A percentile compares a stretch with the other conserved stretches of the same genome.
Conservation (phyloP, 2,329 filamentous ascomycete genomes). For the Alternaria novae-zelandiae region DNA sequence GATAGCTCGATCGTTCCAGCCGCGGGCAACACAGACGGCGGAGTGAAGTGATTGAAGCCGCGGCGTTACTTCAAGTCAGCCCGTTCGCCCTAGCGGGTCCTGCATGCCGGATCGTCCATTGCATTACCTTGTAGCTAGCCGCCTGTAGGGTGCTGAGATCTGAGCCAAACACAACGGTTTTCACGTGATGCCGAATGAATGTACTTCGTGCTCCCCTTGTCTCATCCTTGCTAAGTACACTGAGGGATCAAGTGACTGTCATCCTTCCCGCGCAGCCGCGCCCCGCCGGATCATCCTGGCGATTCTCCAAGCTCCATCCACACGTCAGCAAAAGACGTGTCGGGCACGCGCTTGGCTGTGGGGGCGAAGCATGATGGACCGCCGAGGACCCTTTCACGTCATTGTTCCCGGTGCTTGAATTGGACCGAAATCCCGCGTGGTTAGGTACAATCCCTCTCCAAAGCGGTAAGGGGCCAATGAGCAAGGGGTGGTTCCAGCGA, state of each 20-base stretch:
- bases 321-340: constrained; percentile 22
- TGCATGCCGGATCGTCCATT: neutral
- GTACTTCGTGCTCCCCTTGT: constrained; percentile 1
- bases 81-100: neutral
- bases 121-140: neutral
- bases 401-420: neutral
- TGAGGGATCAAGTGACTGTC: constrained; percentile 32
- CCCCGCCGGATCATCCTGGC: constrained; percentile 32
- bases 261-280: constrained; percentile 44
- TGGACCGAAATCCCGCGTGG: constrained; percentile 8
- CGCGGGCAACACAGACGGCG: neutral
- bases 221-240: constrained; percentile 2
- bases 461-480: constrained; percentile 1
- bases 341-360: constrained; percentile 38
- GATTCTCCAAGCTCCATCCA: constrained; percentile 23
- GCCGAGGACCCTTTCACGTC: neutral
- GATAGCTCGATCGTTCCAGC: constrained; percentile 7
- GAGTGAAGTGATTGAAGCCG: neutral
- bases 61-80: neutral
- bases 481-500: neutral
- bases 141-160: neutral
- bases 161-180: neutral
- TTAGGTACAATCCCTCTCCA: neutral
- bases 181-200: neutral
- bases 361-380: constrained; percentile 25